Conservation (phyloP, 306 rosid species). For the Medicago arabica region DNA sequence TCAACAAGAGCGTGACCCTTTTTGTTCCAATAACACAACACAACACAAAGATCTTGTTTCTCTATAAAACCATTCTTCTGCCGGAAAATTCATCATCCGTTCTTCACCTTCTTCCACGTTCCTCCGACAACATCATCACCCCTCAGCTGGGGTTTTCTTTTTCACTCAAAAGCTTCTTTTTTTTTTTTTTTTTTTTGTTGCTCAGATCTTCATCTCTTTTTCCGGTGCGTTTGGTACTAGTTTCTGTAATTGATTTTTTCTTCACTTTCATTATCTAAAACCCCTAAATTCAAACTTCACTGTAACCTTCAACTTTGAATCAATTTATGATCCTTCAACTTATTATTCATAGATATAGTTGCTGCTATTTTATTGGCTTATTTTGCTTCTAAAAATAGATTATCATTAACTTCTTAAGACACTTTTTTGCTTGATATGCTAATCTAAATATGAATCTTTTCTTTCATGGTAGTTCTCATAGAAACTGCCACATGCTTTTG, state of each 20-base stretch:
- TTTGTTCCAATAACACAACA: neutral
- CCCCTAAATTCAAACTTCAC: neutral
- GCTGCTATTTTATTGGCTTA: slow-evolving; percentile 11
- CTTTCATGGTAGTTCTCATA: slow-evolving; percentile 7
- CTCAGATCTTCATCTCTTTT: slow-evolving; percentile 67
- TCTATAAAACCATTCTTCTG: too few relatives aligned
- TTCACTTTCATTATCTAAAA: slow-evolving; percentile 1
- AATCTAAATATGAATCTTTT: neutral
- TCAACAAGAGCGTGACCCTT: neutral
- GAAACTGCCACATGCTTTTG: neutral
- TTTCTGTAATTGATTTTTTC: slow-evolving; percentile 9
- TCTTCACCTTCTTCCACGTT: slow-evolving; percentile 17
- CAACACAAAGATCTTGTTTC: slow-evolving; percentile 40
- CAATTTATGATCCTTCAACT: slow-evolving; percentile 13
- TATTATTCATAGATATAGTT: neutral
- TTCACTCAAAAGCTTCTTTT: neutral
- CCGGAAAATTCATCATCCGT: slow-evolving; percentile 21
- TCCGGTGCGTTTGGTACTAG: slow-evolving; percentile 44
- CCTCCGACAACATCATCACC: slow-evolving; percentile 2
- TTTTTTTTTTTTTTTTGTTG: neutral
- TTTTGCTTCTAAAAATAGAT: neutral
- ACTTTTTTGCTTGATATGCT: neutral
- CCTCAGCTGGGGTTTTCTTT: slow-evolving; percentile 17
- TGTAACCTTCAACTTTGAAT: slow-evolving; percentile 3
- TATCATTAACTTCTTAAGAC: neutral